A percentile compares a stretch with the other conserved stretches of the same genome.
These are phyloP conservation scores for Thelonectria discophora DNA, from an alignment of 2,329 filamentous ascomycete species.

Conservation along the genomic window DNA sequence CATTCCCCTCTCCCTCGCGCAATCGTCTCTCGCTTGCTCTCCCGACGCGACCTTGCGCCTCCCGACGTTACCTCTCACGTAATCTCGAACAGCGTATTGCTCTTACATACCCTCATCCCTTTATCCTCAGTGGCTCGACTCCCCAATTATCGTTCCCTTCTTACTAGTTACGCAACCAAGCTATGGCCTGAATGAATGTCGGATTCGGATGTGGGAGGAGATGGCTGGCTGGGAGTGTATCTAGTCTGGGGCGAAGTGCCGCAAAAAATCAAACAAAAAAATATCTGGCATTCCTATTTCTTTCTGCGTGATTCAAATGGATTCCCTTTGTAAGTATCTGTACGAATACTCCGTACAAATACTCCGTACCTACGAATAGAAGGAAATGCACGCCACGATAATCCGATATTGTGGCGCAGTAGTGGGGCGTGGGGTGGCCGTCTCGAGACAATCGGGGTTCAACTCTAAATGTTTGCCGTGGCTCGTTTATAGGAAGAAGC, in stretches of 20 bases:
- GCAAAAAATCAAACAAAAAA: constrained; percentile 30
- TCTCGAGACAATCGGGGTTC: constrained; percentile 1
- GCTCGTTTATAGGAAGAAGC: constrained; percentile 37
- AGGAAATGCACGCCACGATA: background rate
- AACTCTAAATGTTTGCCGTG: background rate
- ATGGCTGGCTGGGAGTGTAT: constrained; percentile 37
- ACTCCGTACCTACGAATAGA: too few species aligned
- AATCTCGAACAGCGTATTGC: constrained; percentile 41
- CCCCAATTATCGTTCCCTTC: constrained; percentile 32
- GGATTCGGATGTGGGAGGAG: constrained; percentile 32
- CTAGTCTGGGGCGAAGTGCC: constrained; percentile 39
- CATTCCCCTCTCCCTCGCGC: constrained; percentile 38
- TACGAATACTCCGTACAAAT: too few species aligned
- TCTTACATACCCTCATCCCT: constrained; percentile 41
- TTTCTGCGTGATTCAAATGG: background rate
- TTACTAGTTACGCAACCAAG: constrained; percentile 26
- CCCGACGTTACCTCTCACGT: constrained; percentile 39
- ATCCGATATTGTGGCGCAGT: constrained; percentile 13
- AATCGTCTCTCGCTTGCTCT: constrained; percentile 36
- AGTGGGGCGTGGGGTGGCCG: constrained; percentile 15
- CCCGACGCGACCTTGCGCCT: constrained; percentile 35
- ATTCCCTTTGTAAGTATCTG: too few species aligned
- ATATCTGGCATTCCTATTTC: constrained; percentile 24
- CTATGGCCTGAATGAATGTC: constrained; percentile 26
- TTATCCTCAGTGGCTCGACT: constrained; percentile 34